Conservation (phyloP, 2,329 filamentous ascomycete species). For the Aspergillus pseudoterreus region DNA sequence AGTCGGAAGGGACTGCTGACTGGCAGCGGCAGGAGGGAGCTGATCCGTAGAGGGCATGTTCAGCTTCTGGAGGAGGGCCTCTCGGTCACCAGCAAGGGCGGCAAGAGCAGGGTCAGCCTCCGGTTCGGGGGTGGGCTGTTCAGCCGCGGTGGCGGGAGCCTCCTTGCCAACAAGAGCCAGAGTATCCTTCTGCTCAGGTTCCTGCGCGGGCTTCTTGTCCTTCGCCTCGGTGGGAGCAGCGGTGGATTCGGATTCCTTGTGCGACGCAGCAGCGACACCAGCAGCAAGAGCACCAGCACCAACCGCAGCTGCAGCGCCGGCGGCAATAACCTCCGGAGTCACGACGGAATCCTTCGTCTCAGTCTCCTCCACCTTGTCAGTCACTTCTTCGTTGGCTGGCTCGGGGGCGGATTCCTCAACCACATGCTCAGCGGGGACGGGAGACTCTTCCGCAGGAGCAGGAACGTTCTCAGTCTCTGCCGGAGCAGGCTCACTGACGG, state of each 20-base stretch:
- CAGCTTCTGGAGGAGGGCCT: conserved; percentile 29
- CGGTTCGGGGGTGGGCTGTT: conserved; percentile 26
- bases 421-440: conserved; percentile 1
- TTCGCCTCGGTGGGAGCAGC: conserved; percentile 13
- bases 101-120: conserved; percentile 29
- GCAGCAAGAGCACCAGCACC: conserved; percentile 19
- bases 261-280: conserved; percentile 12
- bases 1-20: conserved; percentile 6
- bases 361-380: conserved; percentile 7
- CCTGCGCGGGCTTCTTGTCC: conserved; percentile 7
- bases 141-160: conserved; percentile 12
- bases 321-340: conserved; percentile 23
- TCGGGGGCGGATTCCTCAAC: neutral
- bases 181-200: neutral
- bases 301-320: conserved; percentile 23
- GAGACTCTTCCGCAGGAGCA: neutral
- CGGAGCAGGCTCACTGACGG: conserved; percentile 5
- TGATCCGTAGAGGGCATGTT: conserved; percentile 29
- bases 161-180: conserved; percentile 2
- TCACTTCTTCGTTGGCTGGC: conserved; percentile 1
- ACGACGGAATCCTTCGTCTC: conserved; percentile 18
- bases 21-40: conserved; percentile 48
- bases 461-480: neutral
- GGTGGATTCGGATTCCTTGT: conserved; percentile 10
- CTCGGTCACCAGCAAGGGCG: conserved; percentile 31